Evolutionary conservation across 2,329 filamentous ascomycete genomes (phyloP), one percentile per base, ranked within the genome.

Genomic region (Diaporthe ampelina): DNA sequence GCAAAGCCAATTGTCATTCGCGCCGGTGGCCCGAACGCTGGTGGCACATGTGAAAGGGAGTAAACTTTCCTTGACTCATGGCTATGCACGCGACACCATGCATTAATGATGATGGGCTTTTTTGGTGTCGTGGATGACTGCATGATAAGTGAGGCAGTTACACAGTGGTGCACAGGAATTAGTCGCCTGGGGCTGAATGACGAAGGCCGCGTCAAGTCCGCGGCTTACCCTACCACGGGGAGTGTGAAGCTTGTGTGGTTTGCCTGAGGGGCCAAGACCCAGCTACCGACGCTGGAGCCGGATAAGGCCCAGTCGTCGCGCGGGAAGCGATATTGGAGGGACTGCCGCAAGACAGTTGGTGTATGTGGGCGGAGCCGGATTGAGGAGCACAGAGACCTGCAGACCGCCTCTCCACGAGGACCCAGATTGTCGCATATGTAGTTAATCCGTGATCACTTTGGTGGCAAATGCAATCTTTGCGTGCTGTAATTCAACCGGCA

Each of bases 31-130:
- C 57, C 48, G 45, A 72, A 52, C 58, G 35, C 57, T 6, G 11
- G 40, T 54, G 29, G 37, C 70, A 72, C 70, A 72, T 72, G 70
- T 45, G 70, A 72, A 32, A 72, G 57, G 24, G 17, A 70, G 52
- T 56, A 43, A 21, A 63, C 69, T 45, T 43, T 40, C n/a, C 70
- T 72, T 72, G 70, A 72, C 70, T 72, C 57, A 63, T 63, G 70
- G 24, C 35, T 54, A 48, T 29, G 45, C 57, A 24, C n/a, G 59
- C 52, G 24, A 63, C 57, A 40, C 9, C 24, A 45, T 40, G 70
- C 35, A 43, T 54, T 40, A 19, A 72, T 45, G 45, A 72, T 45
- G 45, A 43, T 17, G 57, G 24, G 58, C 35, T 43, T 63, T 63
- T 24, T 63, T 26, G 29, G 48, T 52, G 48, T 68, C 32, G 15